phyloP scores from a whole-genome alignment of 306 rosid species.

The Amphicarpaea edgeworthii region DNA sequence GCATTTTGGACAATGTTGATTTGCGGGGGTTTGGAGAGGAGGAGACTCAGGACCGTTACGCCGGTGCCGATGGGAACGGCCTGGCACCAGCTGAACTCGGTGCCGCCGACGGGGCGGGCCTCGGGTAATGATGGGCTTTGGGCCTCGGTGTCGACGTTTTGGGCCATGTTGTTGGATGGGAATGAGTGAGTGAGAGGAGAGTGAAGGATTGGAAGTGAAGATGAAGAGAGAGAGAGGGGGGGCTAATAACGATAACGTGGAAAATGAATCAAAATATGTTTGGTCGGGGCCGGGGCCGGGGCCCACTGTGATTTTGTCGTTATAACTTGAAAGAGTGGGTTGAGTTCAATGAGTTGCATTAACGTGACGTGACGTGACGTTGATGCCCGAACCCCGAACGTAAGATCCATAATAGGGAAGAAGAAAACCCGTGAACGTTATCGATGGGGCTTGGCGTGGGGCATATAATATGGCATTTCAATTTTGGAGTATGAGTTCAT shows the following conservation, averaged over 20 bases:
- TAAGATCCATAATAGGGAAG: too few species aligned
- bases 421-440: too few species aligned
- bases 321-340: too few species aligned
- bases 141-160: conserved; percentile 12
- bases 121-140: conserved; percentile 33
- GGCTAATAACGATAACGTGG: not conserved
- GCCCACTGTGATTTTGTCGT: not conserved
- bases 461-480: too few species aligned
- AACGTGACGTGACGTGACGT: too few species aligned
- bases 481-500: too few species aligned
- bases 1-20: conserved; percentile 64
- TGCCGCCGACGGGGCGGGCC: conserved; percentile 78
- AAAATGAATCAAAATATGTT: too few species aligned
- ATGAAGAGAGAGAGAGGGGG: too few species aligned
- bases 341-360: too few species aligned
- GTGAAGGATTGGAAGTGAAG: not conserved
- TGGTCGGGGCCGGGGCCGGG: too few species aligned
- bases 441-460: too few species aligned
- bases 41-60: conserved; percentile 75
- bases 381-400: too few species aligned
- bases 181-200: not conserved
- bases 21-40: conserved; percentile 70
- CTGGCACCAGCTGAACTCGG: conserved; percentile 93
- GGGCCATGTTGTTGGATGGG: conserved; percentile 48
- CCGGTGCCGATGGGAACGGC: conserved; percentile 93